These are phyloP conservation scores for Fusarium zealandicum DNA, from an alignment of 2,329 filamentous ascomycete genomes.

Conservation along the genomic window DNA sequence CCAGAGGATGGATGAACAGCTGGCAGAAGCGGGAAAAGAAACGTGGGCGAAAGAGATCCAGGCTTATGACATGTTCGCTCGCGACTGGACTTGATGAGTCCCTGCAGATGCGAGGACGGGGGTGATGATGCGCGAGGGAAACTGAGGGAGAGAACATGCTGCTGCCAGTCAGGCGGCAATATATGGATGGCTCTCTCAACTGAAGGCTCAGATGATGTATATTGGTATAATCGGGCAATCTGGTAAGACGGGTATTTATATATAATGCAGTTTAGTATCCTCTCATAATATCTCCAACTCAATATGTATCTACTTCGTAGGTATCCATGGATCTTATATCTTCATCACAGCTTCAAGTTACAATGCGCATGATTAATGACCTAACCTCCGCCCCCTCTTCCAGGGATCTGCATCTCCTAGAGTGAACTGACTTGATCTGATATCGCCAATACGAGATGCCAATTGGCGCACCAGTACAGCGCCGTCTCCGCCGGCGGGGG, in stretches of 20 bases:
- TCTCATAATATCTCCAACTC: no score
- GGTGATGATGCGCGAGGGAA: conserved; percentile 29
- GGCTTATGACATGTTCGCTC: conserved; percentile 43
- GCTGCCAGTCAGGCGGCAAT: conserved; percentile 30
- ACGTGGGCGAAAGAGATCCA: conserved; percentile 21
- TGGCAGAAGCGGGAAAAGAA: conserved; percentile 23
- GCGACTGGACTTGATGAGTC: conserved; percentile 37
- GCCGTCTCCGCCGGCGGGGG: conserved; percentile 18
- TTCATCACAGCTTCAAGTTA: neutral
- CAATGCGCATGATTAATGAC: neutral
- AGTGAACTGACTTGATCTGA: conserved; percentile 23
- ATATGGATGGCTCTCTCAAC: neutral
- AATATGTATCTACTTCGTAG: no score
- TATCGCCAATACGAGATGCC: conserved; percentile 15
- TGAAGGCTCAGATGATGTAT: neutral
- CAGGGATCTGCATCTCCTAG: neutral
- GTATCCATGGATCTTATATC: no score
- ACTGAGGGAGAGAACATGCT: conserved; percentile 19
- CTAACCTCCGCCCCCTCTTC: conserved; percentile 3
- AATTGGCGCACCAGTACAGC: conserved; percentile 11
- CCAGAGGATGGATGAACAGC: conserved; percentile 2
- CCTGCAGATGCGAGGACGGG: conserved; percentile 30
- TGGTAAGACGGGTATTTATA: no score
- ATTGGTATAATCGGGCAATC: no score
- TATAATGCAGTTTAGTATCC: no score